Conservation (phyloP, 2,329 filamentous ascomycete species). For the Fusarium euwallaceae region DNA sequence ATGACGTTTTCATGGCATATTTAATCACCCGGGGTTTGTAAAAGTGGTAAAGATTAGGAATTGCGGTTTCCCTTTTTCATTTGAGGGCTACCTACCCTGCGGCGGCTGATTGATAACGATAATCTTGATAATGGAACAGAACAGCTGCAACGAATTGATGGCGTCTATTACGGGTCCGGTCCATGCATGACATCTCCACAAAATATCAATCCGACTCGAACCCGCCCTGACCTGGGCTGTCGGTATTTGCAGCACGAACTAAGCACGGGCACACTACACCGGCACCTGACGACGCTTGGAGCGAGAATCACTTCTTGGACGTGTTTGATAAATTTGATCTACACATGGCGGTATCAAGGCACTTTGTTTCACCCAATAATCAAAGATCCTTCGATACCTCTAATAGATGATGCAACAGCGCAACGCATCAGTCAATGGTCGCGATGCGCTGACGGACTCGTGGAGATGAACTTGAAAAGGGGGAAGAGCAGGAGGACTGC, state of each 20-base stretch:
- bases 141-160: background rate
- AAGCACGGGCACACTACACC: background rate
- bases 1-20: too few relatives aligned
- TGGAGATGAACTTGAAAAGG: background rate
- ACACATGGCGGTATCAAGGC: background rate
- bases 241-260: background rate
- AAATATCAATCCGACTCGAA: background rate
- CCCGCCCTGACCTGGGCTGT: background rate
- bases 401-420: background rate
- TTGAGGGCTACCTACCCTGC: too few relatives aligned
- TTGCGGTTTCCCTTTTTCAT: background rate
- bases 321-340: background rate
- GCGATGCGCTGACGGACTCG: background rate
- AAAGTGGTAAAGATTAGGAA: too few relatives aligned
- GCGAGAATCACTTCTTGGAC: fast-evolving
- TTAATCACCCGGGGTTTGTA: too few relatives aligned
- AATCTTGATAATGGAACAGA: background rate
- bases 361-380: background rate
- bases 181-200: background rate
- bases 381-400: background rate
- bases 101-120: background rate
- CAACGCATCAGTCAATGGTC: background rate
- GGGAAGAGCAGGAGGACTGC: background rate
- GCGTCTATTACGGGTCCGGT: background rate
- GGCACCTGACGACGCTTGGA: background rate